Base-by-base conservation (phyloP, 305 asterid genomes). In the Euphrasia arctica region DNA sequence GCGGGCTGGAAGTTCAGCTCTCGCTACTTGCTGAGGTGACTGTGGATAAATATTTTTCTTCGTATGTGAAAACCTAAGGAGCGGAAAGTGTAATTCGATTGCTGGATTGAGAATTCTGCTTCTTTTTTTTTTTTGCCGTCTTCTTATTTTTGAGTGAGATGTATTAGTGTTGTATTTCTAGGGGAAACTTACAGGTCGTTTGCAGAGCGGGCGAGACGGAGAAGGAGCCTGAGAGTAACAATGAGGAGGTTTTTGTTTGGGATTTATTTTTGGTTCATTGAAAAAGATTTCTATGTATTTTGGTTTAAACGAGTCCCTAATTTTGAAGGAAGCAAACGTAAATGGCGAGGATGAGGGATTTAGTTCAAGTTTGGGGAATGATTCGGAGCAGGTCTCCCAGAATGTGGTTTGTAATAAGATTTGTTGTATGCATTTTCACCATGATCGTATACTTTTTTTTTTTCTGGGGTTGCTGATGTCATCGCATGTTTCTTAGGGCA, bases 141-240 rank as follows among this genome's bases (percentile, higher is more conserved):
- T 34, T 25, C 70, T 52, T 41, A 18, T 61, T 60, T 58, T 27
- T 34, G 18, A 15, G 41, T 56, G 56, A 48, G 36, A 32, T 32
- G 36, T 71, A 10, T 69, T 13, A 29, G 64, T 8, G 55, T 51
- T 49, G 67, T 4, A 45, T 12, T 59, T 69, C 5, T 71, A 75
- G 89, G 77, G 68, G 85, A 60, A 77, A 77, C 71, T 58, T 74
- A 63, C 74, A 71, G 66, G 50, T 78, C 43, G 63, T 77, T 64
- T 79, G 94, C 81, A 83, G 82, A 77, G 68, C 61, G 76, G 75
- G 83, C 41, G 89, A 75, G 70, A 66, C 85, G 47, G 91, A 82
- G 54, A 64, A 50, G 13, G 94, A 83, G 52, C 84, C 90, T 4
- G 95, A 83, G 67, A 70, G 79, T 70, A 74, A 79, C 65, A 72